Base-by-base conservation (phyloP, 208 protist species). In the Trypanosoma scelopori region DNA sequence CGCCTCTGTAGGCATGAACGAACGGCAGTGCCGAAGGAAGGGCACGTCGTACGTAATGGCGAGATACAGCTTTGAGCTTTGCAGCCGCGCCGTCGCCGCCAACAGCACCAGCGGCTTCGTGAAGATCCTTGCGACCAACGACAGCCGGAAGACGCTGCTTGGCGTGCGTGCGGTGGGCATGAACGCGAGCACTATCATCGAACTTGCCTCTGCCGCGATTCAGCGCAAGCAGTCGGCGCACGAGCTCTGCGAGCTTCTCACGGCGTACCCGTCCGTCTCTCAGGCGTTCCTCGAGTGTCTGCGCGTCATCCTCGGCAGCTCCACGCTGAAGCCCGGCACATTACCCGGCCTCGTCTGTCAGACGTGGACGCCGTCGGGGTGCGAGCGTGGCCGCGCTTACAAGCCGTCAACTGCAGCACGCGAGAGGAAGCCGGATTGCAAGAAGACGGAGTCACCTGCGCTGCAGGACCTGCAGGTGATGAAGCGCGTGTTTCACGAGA, bases 251-350 rank as follows among this genome's bases (percentile, higher is more conserved):
- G 71, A 89, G 49, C 71, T 81, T 5, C 76, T 91, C 47, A 88
- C 82, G n/a, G 85, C 82, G 12, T 91, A 91, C 71, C 88, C 88
- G 20, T 75, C 88, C 27, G 79, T 91, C 20, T 89, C 88, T 0
- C 82, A 94, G 72, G 88, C 77, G 4, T 91, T 94, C 55, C 85
- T 88, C 58, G 85, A 94, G 78, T 94, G 88, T 55, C 68, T 91
- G 55, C 84, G 78, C 49, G 76, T 82, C 28, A 82, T 93, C 27
- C 71, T 93, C 3, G 83, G 83, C 25, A 56, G 48, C 25, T 85
- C 87, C 18, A 70, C 63, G 39, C 73, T 84, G 45, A 87, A 82
- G 70, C 81, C 85, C 3, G 71, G 69, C 22, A 75, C 56, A 43
- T 79, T 85, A 50, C 70, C 70, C 23, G 71, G 63, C 5, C 66